A percentile compares a stretch with the other conserved stretches of the same genome.
phyloP scores from a whole-genome alignment of 179 eudicot species.

The Beta corolliflora region DNA sequence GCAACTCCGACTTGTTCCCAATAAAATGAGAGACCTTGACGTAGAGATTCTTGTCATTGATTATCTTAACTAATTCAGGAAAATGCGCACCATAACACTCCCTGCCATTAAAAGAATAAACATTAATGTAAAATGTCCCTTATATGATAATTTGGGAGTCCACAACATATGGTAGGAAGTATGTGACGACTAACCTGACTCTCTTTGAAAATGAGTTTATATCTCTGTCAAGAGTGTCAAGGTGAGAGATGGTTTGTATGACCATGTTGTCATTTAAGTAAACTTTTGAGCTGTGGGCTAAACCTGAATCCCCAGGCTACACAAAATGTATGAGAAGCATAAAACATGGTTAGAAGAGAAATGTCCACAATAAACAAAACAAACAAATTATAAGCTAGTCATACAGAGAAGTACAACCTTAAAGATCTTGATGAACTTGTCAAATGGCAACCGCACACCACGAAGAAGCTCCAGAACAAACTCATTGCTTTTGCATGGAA shows the following conservation, averaged over 20 bases:
- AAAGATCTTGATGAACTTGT: slow-evolving; percentile 55
- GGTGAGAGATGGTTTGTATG: no score
- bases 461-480: slow-evolving; percentile 86
- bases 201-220: no score
- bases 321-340: not conserved
- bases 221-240: no score
- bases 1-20: slow-evolving; percentile 52
- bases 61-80: slow-evolving; percentile 86
- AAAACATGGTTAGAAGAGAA: not conserved
- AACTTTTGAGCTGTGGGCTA: slow-evolving; percentile 94
- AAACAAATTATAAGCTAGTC: not conserved
- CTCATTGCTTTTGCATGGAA: slow-evolving; percentile 84
- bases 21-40: slow-evolving; percentile 50
- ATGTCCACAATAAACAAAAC: not conserved
- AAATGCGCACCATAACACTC: slow-evolving; percentile 99
- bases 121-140: no score
- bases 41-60: slow-evolving; percentile 84
- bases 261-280: slow-evolving; percentile 44
- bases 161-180: not conserved
- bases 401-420: no score
- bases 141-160: not conserved
- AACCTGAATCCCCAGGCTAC: slow-evolving; percentile 90
- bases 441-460: slow-evolving; percentile 86
- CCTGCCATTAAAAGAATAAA: slow-evolving; percentile 39
- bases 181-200: slow-evolving; percentile 46